A percentile compares a stretch with the other conserved stretches of the same genome.
Evolutionary conservation across 768 basidiomycete genomes (phyloP).

Genomic region (Tylopilus cervinicoccineus): DNA sequence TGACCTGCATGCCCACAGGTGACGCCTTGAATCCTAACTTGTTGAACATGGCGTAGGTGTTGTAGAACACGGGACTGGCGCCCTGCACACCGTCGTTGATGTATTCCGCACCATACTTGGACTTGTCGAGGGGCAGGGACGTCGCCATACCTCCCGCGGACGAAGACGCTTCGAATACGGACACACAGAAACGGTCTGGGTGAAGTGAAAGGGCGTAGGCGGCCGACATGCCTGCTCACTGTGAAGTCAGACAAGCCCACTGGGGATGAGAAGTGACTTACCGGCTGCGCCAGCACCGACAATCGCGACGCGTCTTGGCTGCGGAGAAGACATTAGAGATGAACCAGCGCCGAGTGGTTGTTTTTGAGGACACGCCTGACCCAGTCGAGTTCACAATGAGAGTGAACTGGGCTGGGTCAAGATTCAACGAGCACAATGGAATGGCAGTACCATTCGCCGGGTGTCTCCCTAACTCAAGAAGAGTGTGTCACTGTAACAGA

Average conservation of each 20-base stretch:
- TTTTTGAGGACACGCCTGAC: not conserved
- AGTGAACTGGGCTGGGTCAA: not conserved
- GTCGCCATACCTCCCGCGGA: not conserved
- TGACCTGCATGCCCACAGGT: not conserved
- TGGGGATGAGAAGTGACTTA: not conserved
- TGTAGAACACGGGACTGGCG: not conserved
- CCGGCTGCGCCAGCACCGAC: not conserved
- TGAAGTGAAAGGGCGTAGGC: not conserved
- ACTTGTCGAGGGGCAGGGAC: not conserved
- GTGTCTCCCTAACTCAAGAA: too few relatives aligned
- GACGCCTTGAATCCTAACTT: not conserved
- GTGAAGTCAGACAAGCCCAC: not conserved
- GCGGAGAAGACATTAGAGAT: not conserved
- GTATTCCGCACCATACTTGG: not conserved
- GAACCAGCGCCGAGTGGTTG: not conserved
- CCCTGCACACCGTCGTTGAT: not conserved
- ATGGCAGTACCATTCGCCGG: too few relatives aligned
- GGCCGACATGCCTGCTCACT: not conserved
- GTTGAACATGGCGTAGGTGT: not conserved
- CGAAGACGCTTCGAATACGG: not conserved
- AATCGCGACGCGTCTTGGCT: not conserved
- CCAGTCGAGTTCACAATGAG: not conserved
- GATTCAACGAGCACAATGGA: too few relatives aligned
- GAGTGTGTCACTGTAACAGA: too few relatives aligned
- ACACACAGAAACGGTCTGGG: not conserved